These are phyloP conservation scores for Alloascoidea hylecoeti DNA, from an alignment of 805 yeast species.

Conservation along the genomic window DNA sequence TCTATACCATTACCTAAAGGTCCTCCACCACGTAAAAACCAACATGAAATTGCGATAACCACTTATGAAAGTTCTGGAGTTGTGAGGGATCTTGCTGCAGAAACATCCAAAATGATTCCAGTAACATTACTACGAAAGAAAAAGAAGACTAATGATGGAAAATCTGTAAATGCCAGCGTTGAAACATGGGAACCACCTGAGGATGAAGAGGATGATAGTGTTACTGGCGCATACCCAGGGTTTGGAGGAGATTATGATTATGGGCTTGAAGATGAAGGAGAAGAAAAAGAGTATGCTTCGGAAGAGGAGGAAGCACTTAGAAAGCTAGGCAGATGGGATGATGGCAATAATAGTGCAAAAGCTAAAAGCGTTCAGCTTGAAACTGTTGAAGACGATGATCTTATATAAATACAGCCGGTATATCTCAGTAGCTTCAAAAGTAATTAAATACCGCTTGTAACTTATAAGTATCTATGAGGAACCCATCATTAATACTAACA, in stretches of 20 bases:
- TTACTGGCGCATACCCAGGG: no score
- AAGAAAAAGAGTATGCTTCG: background rate
- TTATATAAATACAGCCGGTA: no score
- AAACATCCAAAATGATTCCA: constrained; percentile 9
- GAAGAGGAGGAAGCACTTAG: background rate
- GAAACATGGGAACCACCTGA: no score
- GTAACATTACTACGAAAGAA: constrained; percentile 4
- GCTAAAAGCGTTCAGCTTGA: background rate
- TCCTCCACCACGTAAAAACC: constrained; percentile 8
- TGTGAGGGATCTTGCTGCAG: constrained; percentile 10
- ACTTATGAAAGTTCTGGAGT: constrained; percentile 12
- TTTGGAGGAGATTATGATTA: no score
- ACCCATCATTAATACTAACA: no score
- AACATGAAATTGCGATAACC: constrained; percentile 6
- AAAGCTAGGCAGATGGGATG: constrained; percentile 1
- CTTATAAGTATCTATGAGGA: no score
- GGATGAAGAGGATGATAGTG: no score
- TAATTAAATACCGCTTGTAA: no score
- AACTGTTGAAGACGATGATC: background rate
- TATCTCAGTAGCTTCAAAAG: no score
- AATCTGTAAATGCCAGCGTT: background rate
- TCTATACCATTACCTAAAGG: constrained; percentile 18
- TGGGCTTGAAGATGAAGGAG: background rate
- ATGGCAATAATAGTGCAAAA: background rate
- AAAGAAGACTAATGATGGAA: background rate